Percentiles rank a stretch among this genome's conserved stretches.
Evolutionary conservation across 495 filamentous ascomycete species (phyloP).

Genomic region (Xylaria longipes): DNA sequence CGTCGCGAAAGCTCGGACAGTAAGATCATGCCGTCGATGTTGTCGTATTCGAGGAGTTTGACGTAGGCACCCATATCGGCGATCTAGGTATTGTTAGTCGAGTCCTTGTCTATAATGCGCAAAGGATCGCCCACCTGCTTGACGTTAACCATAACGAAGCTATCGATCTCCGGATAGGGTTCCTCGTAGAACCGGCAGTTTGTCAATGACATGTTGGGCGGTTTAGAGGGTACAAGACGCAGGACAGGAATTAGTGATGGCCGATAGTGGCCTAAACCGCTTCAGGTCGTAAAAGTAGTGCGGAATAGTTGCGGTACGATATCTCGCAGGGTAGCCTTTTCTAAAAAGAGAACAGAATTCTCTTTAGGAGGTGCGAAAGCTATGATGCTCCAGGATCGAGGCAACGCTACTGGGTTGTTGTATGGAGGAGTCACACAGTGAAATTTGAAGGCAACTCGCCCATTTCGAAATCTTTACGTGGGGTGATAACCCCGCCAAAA

Average conservation of each 20-base stretch:
- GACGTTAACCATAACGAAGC: constrained; percentile 99
- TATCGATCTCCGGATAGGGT: constrained; percentile 97
- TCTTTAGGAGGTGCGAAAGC: neutral
- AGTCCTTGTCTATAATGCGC: constrained; percentile 1
- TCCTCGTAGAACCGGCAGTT: constrained; percentile 99
- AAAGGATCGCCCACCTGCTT: constrained; percentile 72
- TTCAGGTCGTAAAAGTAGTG: neutral
- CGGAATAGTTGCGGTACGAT: neutral
- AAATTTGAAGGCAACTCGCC: constrained; percentile 26
- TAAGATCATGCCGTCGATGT: constrained; percentile 99
- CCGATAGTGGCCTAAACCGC: constrained; percentile 1
- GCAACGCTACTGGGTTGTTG: constrained; percentile 20
- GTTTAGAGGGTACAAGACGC: constrained; percentile 1
- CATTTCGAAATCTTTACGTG: constrained; percentile 34
- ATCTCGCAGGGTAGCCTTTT: neutral
- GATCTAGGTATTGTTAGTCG: constrained; percentile 65
- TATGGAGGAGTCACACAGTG: constrained; percentile 29
- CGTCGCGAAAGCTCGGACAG: constrained; percentile 94
- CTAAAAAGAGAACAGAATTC: neutral
- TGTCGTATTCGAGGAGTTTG: constrained; percentile 98
- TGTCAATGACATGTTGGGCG: constrained; percentile 85
- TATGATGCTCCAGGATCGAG: constrained; percentile 14
- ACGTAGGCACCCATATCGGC: constrained; percentile 99
- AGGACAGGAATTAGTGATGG: neutral
- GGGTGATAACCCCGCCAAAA: constrained; percentile 32